Base-by-base conservation (phyloP, 2,329 filamentous ascomycete genomes). In the Biscogniauxia mediterranea region DNA sequence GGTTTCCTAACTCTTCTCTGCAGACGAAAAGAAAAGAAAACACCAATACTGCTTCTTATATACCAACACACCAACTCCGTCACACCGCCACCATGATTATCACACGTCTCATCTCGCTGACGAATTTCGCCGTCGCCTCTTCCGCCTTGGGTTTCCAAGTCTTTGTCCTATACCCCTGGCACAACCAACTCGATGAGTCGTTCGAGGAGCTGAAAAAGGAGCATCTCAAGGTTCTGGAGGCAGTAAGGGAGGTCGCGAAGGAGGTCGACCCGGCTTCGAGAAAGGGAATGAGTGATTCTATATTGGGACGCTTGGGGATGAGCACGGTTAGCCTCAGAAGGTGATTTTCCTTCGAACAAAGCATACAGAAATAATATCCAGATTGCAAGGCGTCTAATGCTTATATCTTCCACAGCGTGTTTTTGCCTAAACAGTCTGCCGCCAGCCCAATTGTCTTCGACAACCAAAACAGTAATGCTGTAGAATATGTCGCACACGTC, bases 161-260 rank as follows among this genome's bases (percentile, higher is more conserved):
- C 55, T 87, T 85, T 67, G 88, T 90, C 49, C 78, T 90, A 11
- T 90, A 90, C 73, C 88, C 88, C 1, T 90, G 87, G 87, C 87
- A 90, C 74, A 82, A 88, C 68, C 79, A 88, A 70, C 77, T 90
- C 6, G 85, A 89, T 64, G 80, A 83, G 20, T 83, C 85, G 62
- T 89, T 90, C 68, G 78, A 84, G 59, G 76, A 79, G 11, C 75
- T 89, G 23, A 86, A 84, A 70, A 79, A 79, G 60, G 86, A 89
- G 66, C 85, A 89, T 65, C 66, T 80, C 17, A 73, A 74, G 57
- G 79, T 81, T 26, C 72, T 80, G 56, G 68, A 72, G 51, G 67
- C 73, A 25, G 73, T 77, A 54, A 73, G 70, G 61, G 69, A 70
- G 59, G 68, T 72, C 66, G 64, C 78, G 58, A 68, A 75, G 46